Percentiles rank a stretch among this genome's conserved stretches.
Evolutionary conservation across 768 basidiomycete genomes (phyloP).

Genomic region (Kwoniella sp.): DNA sequence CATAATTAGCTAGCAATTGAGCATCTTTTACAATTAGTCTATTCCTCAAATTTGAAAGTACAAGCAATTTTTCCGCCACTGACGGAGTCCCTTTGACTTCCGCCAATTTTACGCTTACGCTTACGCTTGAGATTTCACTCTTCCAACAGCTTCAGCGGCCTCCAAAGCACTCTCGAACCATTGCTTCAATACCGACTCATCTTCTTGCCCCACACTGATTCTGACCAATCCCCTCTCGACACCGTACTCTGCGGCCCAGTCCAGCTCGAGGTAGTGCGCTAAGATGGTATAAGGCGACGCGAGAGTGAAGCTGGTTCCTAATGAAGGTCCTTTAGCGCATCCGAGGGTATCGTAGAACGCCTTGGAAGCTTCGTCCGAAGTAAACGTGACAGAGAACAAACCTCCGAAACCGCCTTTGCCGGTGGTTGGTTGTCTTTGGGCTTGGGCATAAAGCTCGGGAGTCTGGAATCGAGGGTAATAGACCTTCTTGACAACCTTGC

Average conservation of each 20-base stretch:
- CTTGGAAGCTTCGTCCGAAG: constrained; percentile 65
- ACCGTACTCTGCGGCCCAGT: constrained; percentile 85
- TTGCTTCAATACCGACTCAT: constrained; percentile 62
- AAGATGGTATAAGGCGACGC: constrained; percentile 91
- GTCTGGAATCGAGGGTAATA: constrained; percentile 87
- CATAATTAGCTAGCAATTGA: too few relatives aligned
- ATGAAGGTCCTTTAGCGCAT: constrained; percentile 78
- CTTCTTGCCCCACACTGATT: constrained; percentile 89
- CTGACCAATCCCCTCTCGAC: constrained; percentile 82
- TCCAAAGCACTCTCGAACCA: constrained; percentile 68
- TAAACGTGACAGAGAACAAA: constrained; percentile 84
- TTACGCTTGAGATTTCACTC: neutral
- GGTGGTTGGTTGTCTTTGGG: constrained; percentile 62
- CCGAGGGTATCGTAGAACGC: constrained; percentile 83
- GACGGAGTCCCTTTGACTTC: too few relatives aligned
- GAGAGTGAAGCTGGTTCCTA: constrained; percentile 92
- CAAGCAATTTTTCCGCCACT: too few relatives aligned
- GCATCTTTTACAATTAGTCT: too few relatives aligned
- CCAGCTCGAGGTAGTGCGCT: constrained; percentile 84
- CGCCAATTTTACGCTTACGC: too few relatives aligned
- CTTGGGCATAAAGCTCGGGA: constrained; percentile 66
- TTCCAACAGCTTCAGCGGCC: constrained; percentile 66
- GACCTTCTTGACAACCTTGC: constrained; percentile 72
- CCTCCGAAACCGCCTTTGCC: constrained; percentile 74
- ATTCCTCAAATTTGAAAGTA: too few relatives aligned